Conservation (phyloP, 2,329 filamentous ascomycete species). For the Dothideomycetes sp. region DNA sequence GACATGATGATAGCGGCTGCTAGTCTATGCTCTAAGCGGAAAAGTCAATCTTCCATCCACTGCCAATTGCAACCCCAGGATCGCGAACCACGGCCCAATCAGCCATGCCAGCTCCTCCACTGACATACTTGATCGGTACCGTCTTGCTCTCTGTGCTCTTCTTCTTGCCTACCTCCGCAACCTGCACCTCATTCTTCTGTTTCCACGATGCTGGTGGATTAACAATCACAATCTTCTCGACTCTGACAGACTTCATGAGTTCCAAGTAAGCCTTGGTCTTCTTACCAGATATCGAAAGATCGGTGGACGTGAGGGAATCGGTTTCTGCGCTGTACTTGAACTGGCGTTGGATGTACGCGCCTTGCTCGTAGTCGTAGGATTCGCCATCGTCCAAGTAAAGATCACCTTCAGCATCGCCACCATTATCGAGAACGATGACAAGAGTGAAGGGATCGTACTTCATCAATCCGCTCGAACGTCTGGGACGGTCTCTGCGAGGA, state of each 20-base stretch:
- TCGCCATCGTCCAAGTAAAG: conserved; percentile 92
- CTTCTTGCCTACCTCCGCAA: conserved; percentile 48
- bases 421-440: conserved; percentile 59
- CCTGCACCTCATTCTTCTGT: conserved; percentile 48
- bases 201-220: conserved; percentile 67
- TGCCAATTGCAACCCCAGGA: conserved; percentile 50
- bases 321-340: conserved; percentile 53
- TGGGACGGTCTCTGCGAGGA: conserved; percentile 75
- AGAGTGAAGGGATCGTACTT: conserved; percentile 91
- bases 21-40: conserved; percentile 2
- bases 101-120: conserved; percentile 42
- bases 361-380: conserved; percentile 74
- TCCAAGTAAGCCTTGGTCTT: conserved; percentile 67
- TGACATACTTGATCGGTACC: conserved; percentile 50
- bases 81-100: conserved; percentile 53
- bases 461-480: conserved; percentile 81
- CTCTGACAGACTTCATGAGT: conserved; percentile 62
- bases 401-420: conserved; percentile 65
- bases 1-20: neutral
- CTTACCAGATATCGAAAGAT: conserved; percentile 46
- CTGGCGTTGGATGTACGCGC: conserved; percentile 76
- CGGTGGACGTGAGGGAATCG: conserved; percentile 55
- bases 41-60: conserved; percentile 54
- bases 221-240: conserved; percentile 78
- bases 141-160: conserved; percentile 30